A percentile compares a stretch with the other conserved stretches of the same genome.
phyloP scores from a whole-genome alignment of 176 grass and related monocot genomes.

The Lolium perenne region DNA sequence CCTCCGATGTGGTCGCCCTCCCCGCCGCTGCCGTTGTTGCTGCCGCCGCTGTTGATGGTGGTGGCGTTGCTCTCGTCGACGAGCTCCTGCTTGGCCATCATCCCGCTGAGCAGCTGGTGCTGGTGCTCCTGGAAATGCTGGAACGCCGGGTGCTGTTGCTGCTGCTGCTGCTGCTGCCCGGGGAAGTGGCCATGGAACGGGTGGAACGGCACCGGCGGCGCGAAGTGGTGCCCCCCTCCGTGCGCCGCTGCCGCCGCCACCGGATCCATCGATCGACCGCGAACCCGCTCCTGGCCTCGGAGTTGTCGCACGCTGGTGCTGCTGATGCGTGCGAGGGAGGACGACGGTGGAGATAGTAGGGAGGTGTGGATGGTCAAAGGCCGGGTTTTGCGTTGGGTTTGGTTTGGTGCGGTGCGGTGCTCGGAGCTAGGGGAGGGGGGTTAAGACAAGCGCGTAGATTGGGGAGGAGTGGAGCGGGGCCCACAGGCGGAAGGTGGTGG shows the following conservation, averaged over 20 bases:
- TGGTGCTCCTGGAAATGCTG: slow-evolving; percentile 57
- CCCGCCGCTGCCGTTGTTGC: slow-evolving; percentile 53
- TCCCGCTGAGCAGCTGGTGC: slow-evolving; percentile 27
- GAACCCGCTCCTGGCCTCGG: background rate
- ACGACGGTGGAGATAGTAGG: background rate
- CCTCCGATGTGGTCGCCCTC: slow-evolving; percentile 32
- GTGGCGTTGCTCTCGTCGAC: slow-evolving; percentile 59
- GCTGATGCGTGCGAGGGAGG: background rate
- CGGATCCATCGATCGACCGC: slow-evolving; percentile 62
- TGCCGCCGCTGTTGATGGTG: slow-evolving; percentile 48
- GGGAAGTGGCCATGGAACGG: slow-evolving; percentile 58
- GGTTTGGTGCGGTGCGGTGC: background rate
- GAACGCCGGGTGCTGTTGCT: slow-evolving; percentile 59
- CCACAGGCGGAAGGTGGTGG: background rate
- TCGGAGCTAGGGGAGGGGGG: slow-evolving; percentile 10
- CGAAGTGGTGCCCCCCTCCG: slow-evolving; percentile 59
- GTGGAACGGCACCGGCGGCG: slow-evolving; percentile 56
- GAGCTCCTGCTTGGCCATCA: slow-evolving; percentile 60
- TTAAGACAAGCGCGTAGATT: slow-evolving; percentile 66
- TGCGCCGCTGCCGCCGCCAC: slow-evolving; percentile 60
- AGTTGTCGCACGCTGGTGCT: background rate
- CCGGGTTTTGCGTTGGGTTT: slow-evolving; percentile 28
- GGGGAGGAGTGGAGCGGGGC: background rate
- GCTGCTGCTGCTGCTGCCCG: slow-evolving; percentile 35
- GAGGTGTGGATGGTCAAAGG: slow-evolving; percentile 36